These are phyloP conservation scores for Leonotis leonurus DNA, from an alignment of 257 asterid species.

Conservation along the genomic window DNA sequence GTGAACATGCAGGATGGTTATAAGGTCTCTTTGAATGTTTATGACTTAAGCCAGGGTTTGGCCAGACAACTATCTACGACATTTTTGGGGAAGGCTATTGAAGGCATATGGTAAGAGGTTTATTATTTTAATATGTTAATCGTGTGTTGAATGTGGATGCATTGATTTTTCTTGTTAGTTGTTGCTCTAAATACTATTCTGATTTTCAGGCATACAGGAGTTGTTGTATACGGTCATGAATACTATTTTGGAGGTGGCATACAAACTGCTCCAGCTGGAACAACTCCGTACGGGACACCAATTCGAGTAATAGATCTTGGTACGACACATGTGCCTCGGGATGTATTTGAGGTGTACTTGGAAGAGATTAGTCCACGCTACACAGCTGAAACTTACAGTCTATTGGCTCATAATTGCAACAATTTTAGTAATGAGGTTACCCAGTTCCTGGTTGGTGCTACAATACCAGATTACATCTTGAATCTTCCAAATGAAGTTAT, in stretches of 20 bases:
- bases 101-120: slow-evolving; percentile 76
- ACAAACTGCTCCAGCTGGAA: slow-evolving; percentile 60
- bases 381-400: slow-evolving; percentile 79
- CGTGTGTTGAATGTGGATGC: background rate
- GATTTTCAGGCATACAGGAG: slow-evolving; percentile 86
- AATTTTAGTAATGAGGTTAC: slow-evolving; percentile 91
- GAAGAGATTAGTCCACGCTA: slow-evolving; percentile 78
- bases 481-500: slow-evolving; percentile 82
- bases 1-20: slow-evolving; percentile 58
- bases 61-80: slow-evolving; percentile 81
- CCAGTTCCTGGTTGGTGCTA: slow-evolving; percentile 70
- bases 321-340: slow-evolving; percentile 76
- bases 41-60: slow-evolving; percentile 91
- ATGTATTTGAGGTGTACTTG: slow-evolving; percentile 73
- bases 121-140: background rate
- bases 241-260: slow-evolving; percentile 92
- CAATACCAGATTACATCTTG: slow-evolving; percentile 74
- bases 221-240: slow-evolving; percentile 78
- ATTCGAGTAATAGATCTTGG: slow-evolving; percentile 79
- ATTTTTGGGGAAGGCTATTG: slow-evolving; percentile 84
- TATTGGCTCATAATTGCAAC: slow-evolving; percentile 83
- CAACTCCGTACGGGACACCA: slow-evolving; percentile 84
- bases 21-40: slow-evolving; percentile 74
- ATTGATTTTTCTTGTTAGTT: background rate
- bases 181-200: background rate